phyloP scores from a whole-genome alignment of 2,329 filamentous ascomycete species.

The Penicillium carneum region DNA sequence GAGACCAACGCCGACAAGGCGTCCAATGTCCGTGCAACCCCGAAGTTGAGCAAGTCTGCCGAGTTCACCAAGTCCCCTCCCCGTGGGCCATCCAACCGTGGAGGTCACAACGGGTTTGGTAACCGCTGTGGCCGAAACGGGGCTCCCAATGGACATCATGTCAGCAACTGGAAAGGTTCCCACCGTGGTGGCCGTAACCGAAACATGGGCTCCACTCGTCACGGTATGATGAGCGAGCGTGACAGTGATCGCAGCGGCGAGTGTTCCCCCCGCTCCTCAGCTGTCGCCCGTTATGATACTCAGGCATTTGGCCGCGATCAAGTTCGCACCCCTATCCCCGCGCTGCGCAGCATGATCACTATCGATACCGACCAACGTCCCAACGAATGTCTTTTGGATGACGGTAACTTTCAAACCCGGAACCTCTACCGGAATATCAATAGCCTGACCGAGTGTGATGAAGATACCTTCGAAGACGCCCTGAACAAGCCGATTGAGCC shows the following conservation, averaged over 20 bases:
- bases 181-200: slow-evolving; percentile 6
- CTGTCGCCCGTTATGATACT: neutral
- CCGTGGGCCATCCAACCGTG: slow-evolving; percentile 6
- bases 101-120: neutral
- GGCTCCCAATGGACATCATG: neutral
- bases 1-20: neutral
- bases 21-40: neutral
- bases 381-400: slow-evolving; percentile 3
- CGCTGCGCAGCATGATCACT: too few relatives aligned
- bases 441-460: neutral
- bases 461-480: neutral
- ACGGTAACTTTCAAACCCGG: slow-evolving; percentile 2
- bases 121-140: slow-evolving; percentile 3
- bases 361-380: too few relatives aligned
- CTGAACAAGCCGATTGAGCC: neutral
- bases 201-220: neutral
- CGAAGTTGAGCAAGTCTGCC: neutral
- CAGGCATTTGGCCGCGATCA: neutral
- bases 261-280: neutral
- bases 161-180: neutral
- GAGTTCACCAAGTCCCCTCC: slow-evolving; percentile 4
- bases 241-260: neutral
- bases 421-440: neutral
- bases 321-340: neutral
- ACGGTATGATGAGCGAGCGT: neutral